Base-by-base conservation (phyloP, 2,329 filamentous ascomycete genomes). In the Aspergillus ibericus region DNA sequence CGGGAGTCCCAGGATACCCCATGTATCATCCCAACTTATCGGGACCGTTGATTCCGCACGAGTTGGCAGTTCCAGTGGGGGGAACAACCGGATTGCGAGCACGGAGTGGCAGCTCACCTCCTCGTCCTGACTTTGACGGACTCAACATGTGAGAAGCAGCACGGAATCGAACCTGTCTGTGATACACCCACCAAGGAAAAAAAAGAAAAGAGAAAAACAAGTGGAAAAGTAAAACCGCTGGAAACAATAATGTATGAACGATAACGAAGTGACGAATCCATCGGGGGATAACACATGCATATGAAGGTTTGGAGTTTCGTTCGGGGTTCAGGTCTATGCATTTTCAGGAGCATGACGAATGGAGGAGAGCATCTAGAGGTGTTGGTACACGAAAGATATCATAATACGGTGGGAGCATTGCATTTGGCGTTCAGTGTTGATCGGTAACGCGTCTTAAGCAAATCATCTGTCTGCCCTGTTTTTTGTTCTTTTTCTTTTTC, bases 51-150 rank as follows among this genome's bases (percentile, higher is more conserved):
- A 59, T 70, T 13, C 62, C 63, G 10, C 68, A 68, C 9, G 67
- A 67, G 16, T 40, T 64, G 10, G 62, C 59, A 27, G 12, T 66
- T 1, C 64, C 66, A 59, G 51, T 58, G 1, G 56, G 63, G 10
- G 68, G 65, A 29, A 40, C 56, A 10, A 65, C 66, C 7, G 60
- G 53, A 0, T 53, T 59, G 42, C 70, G 72, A 27, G 53, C 64
- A 8, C 65, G 72, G 20, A 74, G 72, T 58, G 71, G 71, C 4
- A 74, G 71, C 53, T 74, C 72, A 8, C 74, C 74, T 42, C 29
- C 68, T 9, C 59, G 60, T 4, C 66, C 70, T 9, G 59, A 67
- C 25, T 66, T 66, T 53, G 57, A 61, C 53, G 66, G 65, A 1
- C 42, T 71, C 22, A 69, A 63, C 36, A 57, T 68, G 48, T 59